A percentile compares a stretch with the other conserved stretches of the same genome.
Evolutionary conservation across 106 monocot species (phyloP).

Genomic region (Amphibolis antarctica): DNA sequence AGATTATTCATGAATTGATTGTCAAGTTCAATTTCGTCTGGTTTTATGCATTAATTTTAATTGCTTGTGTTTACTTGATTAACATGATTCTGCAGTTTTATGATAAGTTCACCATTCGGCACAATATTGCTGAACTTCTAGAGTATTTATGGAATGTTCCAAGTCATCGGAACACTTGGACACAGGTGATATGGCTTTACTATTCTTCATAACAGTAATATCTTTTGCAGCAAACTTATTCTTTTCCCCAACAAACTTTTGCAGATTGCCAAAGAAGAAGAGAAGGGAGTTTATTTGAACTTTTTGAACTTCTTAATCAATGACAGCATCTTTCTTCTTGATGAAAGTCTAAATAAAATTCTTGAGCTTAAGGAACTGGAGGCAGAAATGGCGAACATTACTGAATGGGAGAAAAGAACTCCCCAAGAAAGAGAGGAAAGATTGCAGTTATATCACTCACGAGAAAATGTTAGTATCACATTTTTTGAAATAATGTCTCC

Average conservation of each 20-base stretch:
- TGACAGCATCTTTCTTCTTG: conserved; percentile 99
- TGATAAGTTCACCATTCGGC: conserved; percentile 93
- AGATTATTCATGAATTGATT: not conserved
- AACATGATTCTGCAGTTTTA: conserved; percentile 64
- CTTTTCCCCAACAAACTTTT: not conserved
- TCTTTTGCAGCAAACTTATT: not conserved
- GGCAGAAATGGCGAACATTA: conserved; percentile 79
- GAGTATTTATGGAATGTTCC: conserved; percentile 96
- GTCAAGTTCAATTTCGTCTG: not conserved
- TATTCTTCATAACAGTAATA: not conserved
- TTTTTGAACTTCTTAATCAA: conserved; percentile 96
- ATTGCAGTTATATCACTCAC: conserved; percentile 59
- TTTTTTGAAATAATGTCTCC: not conserved
- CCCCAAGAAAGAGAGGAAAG: conserved; percentile 92
- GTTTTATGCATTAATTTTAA: conserved; percentile 2
- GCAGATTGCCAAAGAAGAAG: conserved; percentile 95
- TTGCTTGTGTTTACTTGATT: not conserved
- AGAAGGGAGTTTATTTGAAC: conserved; percentile 95
- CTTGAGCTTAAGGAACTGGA: conserved; percentile 95
- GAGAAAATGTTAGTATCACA: conserved; percentile 65
- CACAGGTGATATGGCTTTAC: conserved; percentile 33
- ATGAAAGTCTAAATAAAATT: conserved; percentile 97
- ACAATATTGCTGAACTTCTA: conserved; percentile 93
- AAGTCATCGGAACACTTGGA: conserved; percentile 78
- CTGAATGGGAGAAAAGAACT: conserved; percentile 83